phyloP scores from a whole-genome alignment of 768 basidiomycete genomes.

The Mycena belliarum region DNA sequence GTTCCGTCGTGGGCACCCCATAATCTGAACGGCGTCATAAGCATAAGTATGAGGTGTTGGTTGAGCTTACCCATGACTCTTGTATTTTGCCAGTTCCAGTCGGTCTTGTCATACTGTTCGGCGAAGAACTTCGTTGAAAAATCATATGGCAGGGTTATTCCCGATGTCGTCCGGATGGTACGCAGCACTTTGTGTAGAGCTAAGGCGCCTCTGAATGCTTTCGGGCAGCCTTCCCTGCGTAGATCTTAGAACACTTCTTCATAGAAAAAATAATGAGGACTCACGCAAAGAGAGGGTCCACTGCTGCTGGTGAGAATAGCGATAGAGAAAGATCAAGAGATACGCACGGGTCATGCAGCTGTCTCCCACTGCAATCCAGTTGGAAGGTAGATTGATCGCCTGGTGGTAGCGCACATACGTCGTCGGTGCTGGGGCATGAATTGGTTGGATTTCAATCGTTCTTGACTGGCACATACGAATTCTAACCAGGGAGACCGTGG shows the following conservation, averaged over 20 bases:
- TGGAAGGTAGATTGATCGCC: conserved; percentile 28
- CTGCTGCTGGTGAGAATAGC: not conserved
- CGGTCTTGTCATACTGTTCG: conserved; percentile 17
- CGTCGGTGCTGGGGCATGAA: too few relatives aligned
- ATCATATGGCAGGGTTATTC: conserved; percentile 1
- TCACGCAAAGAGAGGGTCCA: conserved; percentile 18
- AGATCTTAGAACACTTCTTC: not conserved
- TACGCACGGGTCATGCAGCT: conserved; percentile 27
- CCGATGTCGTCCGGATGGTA: not conserved
- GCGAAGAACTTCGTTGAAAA: conserved; percentile 22
- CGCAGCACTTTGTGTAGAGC: conserved; percentile 8
- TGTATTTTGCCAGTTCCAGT: conserved; percentile 15
- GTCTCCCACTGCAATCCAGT: conserved; percentile 37
- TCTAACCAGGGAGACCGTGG: conserved; percentile 1
- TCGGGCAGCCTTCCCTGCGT: conserved; percentile 12
- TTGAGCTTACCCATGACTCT: not conserved
- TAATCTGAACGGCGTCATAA: too few relatives aligned
- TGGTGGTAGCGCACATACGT: conserved; percentile 30
- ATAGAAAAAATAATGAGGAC: not conserved
- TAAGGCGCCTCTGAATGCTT: conserved; percentile 5
- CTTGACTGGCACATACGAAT: not conserved
- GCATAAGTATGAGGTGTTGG: too few relatives aligned
- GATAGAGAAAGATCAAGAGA: too few relatives aligned
- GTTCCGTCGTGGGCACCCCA: conserved; percentile 1
- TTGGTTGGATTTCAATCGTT: not conserved